Percentiles rank a stretch among this genome's conserved stretches.
Evolutionary conservation across 495 filamentous ascomycete species (phyloP).

Genomic region (Tirmania nivea): DNA sequence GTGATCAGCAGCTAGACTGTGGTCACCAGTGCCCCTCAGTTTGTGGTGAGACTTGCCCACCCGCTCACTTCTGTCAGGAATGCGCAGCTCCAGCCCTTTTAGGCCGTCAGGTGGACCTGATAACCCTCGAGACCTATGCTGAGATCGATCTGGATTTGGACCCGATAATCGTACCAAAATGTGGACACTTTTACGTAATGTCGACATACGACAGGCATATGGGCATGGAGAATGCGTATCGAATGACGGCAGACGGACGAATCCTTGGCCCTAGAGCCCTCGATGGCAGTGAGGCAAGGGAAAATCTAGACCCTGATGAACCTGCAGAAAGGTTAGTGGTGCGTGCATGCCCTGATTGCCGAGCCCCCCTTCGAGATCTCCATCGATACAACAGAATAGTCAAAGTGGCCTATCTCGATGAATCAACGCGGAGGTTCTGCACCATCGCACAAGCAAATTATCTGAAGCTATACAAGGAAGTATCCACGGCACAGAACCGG

Average conservation of each 20-base stretch:
- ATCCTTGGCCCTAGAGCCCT: neutral
- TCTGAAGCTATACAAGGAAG: conserved; percentile 18
- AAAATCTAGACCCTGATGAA: too few species aligned
- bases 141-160: conserved; percentile 36
- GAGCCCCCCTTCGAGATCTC: conserved; percentile 38
- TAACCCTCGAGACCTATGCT: conserved; percentile 27
- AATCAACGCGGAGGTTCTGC: conserved; percentile 46
- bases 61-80: conserved; percentile 30
- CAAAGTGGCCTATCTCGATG: conserved; percentile 39
- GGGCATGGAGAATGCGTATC: conserved; percentile 37
- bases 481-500: conserved; percentile 11
- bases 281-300: too few species aligned
- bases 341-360: conserved; percentile 35
- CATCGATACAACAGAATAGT: conserved; percentile 46
- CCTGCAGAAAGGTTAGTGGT: too few species aligned
- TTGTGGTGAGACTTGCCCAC: conserved; percentile 45
- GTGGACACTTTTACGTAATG: conserved; percentile 43
- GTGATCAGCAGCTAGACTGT: conserved; percentile 33
- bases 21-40: conserved; percentile 47
- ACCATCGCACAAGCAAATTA: conserved; percentile 21
- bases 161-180: conserved; percentile 41
- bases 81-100: conserved; percentile 28
- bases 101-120: conserved; percentile 30
- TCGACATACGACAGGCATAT: conserved; percentile 44
- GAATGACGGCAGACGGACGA: conserved; percentile 24